phyloP scores from a whole-genome alignment of 2,329 filamentous ascomycete genomes.

The Ceratocystis variospora region DNA sequence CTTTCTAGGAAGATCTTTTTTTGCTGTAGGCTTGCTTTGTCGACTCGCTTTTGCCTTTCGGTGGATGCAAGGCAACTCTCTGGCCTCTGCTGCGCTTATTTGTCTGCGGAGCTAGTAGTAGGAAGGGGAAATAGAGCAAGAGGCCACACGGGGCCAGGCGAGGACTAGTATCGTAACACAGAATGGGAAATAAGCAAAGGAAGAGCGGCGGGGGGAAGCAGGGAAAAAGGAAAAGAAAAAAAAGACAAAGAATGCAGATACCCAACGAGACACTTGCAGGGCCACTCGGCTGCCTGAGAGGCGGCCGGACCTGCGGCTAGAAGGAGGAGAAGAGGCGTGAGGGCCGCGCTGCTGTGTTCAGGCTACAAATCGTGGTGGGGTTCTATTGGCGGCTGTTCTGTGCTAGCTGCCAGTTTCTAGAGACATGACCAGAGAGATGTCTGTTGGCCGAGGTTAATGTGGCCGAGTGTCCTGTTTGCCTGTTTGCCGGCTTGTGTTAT shows the following conservation, averaged over 20 bases:
- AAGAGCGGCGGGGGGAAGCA: background rate
- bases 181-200: background rate
- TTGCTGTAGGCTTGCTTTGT: background rate
- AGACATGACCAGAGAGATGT: background rate
- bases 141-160: background rate
- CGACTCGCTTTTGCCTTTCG: background rate
- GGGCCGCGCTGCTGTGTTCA: background rate
- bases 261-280: background rate
- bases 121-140: background rate
- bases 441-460: too few relatives aligned
- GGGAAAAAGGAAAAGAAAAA: background rate
- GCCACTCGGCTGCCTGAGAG: constrained; percentile 1
- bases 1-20: background rate
- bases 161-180: background rate
- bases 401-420: background rate
- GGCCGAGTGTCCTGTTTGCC: too few relatives aligned
- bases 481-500: too few relatives aligned
- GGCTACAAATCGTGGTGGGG: background rate
- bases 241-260: background rate
- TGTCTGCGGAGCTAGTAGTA: too few relatives aligned
- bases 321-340: background rate
- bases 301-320: background rate
- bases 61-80: background rate
- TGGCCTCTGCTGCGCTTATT: constrained; percentile 3
- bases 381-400: background rate